Evolutionary conservation across 768 basidiomycete genomes (phyloP), one percentile per base, ranked within the genome.

Genomic region (Lanmaoa rubissima): DNA sequence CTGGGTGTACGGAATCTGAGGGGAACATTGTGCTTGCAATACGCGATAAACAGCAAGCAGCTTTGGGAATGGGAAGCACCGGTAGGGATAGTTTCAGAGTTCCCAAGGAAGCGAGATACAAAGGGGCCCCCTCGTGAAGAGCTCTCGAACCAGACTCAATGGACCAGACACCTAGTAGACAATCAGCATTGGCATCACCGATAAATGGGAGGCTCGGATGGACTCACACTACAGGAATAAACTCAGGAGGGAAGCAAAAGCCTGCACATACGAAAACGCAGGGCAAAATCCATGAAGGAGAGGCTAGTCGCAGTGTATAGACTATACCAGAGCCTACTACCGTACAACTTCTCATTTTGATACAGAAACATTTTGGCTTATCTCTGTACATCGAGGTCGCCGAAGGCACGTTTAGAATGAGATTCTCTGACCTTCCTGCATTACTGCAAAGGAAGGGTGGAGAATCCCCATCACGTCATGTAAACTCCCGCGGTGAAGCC

Each of bases 371-470:
- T 6, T 39, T 41, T 59, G 55, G 35, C 39, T 47, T 48, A 38
- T 65, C 46, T 43, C 31, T 58, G 40, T 48, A 21, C 26, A 52
- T 50, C 19, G n/a, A 36, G 39, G 38, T 31, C 28, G 28, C 28
- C 38, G 46, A 51, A 39, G 53, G 49, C 56, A 65, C 65, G 65
- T 65, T 62, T 61, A 44, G 35, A 42, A 52, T n/a, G 54, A 46
- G 55, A 59, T 59, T 68, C 63, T 43, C 52, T 57, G 40, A 28
- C 24, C 41, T 64, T 65, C 65, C 35, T 55, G 53, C 55, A 56
- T 56, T 54, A 53, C 52, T 65, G 55, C 57, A 58, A 68, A 57
- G 48, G 66, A 66, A 68, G 65, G 31, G 26, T 62, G 66, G 65
- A 62, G 66, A 68, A 65, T 68, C 65, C 24, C 55, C 51, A 56